Evolutionary conservation across 371 early-diverging fungal genomes (phyloP).

Genomic region (Chytridium lagenaria): DNA sequence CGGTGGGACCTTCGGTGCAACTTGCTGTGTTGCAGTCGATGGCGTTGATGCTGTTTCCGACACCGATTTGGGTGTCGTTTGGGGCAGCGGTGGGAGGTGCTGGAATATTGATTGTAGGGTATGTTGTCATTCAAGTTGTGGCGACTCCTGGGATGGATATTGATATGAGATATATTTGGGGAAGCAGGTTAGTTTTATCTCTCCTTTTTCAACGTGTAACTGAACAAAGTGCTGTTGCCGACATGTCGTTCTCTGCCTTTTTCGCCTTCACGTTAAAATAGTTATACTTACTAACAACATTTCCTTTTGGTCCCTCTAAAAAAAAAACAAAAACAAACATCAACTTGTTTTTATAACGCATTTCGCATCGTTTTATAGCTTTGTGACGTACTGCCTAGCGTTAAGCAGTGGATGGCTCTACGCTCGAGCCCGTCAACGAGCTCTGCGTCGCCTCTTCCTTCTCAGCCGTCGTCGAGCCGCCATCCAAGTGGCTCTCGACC

Average conservation of each 20-base stretch:
- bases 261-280: no score
- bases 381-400: constrained; percentile 18
- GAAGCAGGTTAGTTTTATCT: background rate
- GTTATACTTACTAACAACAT: no score
- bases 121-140: background rate
- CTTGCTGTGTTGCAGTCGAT: constrained; percentile 30
- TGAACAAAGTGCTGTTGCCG: no score
- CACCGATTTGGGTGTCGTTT: constrained; percentile 2
- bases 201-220: background rate
- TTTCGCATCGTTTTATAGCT: background rate
- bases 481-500: constrained; percentile 2
- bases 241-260: no score
- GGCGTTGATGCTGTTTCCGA: constrained; percentile 32
- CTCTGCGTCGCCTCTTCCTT: constrained; percentile 23
- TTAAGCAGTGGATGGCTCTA: constrained; percentile 23
- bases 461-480: constrained; percentile 6
- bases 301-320: no score
- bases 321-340: no score
- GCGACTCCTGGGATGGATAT: background rate
- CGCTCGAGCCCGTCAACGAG: constrained; percentile 12
- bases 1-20: constrained; percentile 28
- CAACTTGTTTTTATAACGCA: background rate
- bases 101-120: background rate
- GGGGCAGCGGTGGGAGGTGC: background rate
- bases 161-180: constrained; percentile 21